Evolutionary conservation across 345 rosid species (phyloP), one percentile per base, ranked within the genome.

Genomic region (Excoecaria cochinchinensis): DNA sequence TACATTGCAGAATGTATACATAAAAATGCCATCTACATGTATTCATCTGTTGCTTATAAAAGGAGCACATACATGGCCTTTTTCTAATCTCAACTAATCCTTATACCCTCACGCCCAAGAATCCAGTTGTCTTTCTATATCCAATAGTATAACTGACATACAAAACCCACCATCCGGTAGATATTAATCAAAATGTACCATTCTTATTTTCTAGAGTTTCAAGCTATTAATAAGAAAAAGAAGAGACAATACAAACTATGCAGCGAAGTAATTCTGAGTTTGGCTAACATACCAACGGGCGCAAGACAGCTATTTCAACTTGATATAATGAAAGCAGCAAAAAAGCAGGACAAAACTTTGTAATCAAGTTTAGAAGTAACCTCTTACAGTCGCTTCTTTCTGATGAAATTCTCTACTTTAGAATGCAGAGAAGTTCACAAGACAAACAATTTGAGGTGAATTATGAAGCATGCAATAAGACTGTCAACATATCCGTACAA

Each of bases 401-500:
- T 12, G 25, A 68, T 68, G 48, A 69, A 59, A 50, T 40, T 67
- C 31, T 14, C 13, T 40, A 5, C 58, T 19, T 44, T n/a, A 10
- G 13, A 68, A 68, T 57, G 51, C 68, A 60, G 21, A 6, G 40
- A 64, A 74, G 50, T 52, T 65, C 48, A 58, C 60, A 67, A 24
- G 57, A 24, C 40, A 47, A 52, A 52, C 38, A 68, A 67, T 60
- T 4, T 25, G 10, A 10, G 59, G 71, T n/a, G 46, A 61, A 63
- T 42, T 55, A 55, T n/a, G 3, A 74, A 53, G 5, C 4, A 38
- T 53, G 52, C 61, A 60, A 70, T 46, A 69, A 36, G 69, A 44
- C 74, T 17, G 55, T 90, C 87, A 92, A 76, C 89, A 82, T 65
- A 95, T 87, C 76, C 97, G 85, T 67, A 95, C 87, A 73, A 92